phyloP scores from a whole-genome alignment of 2,329 filamentous ascomycete genomes.

The Dactylellina haptotyla region DNA sequence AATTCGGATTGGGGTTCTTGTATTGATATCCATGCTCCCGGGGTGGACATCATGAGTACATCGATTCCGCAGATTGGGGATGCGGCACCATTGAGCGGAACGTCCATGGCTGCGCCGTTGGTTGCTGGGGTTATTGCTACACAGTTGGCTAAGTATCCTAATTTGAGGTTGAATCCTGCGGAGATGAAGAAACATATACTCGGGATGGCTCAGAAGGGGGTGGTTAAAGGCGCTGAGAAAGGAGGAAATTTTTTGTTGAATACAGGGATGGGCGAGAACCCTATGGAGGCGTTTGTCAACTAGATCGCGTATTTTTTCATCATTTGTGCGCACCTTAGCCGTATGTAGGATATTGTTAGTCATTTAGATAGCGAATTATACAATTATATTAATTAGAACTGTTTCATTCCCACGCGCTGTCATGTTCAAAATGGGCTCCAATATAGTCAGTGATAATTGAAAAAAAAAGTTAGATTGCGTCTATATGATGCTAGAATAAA shows the following conservation, averaged over 20 bases:
- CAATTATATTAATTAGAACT: no score
- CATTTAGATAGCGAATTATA: no score
- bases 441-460: no score
- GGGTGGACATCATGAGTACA: slow-evolving; percentile 56
- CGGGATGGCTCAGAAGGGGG: slow-evolving; percentile 29
- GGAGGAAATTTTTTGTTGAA: slow-evolving; percentile 42
- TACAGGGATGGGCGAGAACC: slow-evolving; percentile 28
- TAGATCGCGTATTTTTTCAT: no score
- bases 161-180: slow-evolving; percentile 48
- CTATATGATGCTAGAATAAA: slow-evolving; percentile 10
- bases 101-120: slow-evolving; percentile 73
- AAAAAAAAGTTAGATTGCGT: background rate
- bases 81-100: slow-evolving; percentile 67
- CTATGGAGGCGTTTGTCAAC: slow-evolving; percentile 15
- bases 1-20: slow-evolving; percentile 65
- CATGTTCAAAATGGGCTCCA: no score
- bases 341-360: no score
- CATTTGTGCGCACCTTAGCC: no score
- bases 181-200: slow-evolving; percentile 55
- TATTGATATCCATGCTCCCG: slow-evolving; percentile 70
- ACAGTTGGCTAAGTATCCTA: slow-evolving; percentile 46
- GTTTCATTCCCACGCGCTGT: no score
- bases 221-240: slow-evolving; percentile 41
- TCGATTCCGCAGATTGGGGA: background rate
- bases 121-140: slow-evolving; percentile 57